Percentiles rank a stretch among this genome's conserved stretches.
phyloP scores from a whole-genome alignment of 139 green algal species.

The Volvox reticuliferus region DNA sequence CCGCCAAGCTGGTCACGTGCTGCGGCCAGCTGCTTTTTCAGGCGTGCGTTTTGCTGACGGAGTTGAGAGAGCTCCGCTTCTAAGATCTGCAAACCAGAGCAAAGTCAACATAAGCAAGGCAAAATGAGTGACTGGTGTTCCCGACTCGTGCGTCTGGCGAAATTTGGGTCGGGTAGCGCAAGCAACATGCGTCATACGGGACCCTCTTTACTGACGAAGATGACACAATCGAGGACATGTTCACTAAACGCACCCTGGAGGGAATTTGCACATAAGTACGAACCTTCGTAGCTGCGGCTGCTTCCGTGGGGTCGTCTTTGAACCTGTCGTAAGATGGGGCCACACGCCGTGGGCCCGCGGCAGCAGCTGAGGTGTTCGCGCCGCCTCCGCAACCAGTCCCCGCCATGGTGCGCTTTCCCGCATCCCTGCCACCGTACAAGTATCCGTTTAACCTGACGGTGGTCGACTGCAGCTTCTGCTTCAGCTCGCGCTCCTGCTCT shows the following conservation, averaged over 20 bases:
- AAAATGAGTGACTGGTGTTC: no score
- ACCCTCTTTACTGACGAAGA: no score
- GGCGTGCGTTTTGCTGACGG: background rate
- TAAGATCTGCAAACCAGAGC: slow-evolving; percentile 8
- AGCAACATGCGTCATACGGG: no score
- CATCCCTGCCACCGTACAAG: slow-evolving; percentile 22
- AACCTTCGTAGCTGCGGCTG: background rate
- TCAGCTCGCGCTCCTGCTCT: slow-evolving; percentile 2
- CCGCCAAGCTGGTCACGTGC: background rate
- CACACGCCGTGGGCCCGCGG: background rate
- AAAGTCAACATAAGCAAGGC: background rate
- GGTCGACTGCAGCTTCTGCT: slow-evolving; percentile 20
- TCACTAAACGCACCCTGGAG: background rate
- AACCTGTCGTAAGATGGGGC: slow-evolving; percentile 21
- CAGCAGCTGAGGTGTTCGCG: background rate
- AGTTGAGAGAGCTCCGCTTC: slow-evolving; percentile 9
- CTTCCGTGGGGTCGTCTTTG: slow-evolving; percentile 16
- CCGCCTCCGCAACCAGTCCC: background rate
- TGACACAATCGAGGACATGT: background rate
- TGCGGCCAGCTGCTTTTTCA: background rate
- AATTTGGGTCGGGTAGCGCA: no score
- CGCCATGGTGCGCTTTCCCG: background rate
- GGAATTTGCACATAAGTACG: background rate
- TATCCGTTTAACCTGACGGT: slow-evolving; percentile 12
- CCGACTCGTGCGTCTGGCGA: no score